A percentile compares a stretch with the other conserved stretches of the same genome.
phyloP scores from a whole-genome alignment of 2,329 filamentous ascomycete species.

The Aspergillus sp. region DNA sequence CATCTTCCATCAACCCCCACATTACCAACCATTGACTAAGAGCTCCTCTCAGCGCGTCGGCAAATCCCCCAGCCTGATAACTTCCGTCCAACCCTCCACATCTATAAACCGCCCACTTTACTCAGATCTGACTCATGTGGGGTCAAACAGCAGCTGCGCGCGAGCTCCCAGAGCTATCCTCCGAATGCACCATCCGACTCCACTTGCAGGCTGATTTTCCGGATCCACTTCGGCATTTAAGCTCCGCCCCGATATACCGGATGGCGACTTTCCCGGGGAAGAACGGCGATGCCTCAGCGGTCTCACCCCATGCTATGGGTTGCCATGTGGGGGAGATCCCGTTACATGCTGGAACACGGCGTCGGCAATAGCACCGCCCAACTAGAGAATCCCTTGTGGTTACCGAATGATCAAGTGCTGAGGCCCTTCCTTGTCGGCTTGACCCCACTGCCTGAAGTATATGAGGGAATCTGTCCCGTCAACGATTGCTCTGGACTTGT shows the following conservation, averaged over 20 bases:
- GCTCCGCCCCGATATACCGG: conserved; percentile 25
- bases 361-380: neutral
- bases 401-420: neutral
- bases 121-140: conserved; percentile 36
- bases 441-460: conserved; percentile 14
- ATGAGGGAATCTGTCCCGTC: conserved; percentile 1
- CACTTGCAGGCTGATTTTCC: neutral
- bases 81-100: conserved; percentile 3
- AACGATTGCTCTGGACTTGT: neutral
- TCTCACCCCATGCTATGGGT: too few species aligned
- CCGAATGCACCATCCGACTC: neutral
- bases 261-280: conserved; percentile 5
- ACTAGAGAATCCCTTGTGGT: neutral
- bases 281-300: neutral
- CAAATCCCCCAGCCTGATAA: conserved; percentile 4
- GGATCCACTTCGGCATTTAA: conserved; percentile 22
- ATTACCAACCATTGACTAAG: neutral
- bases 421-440: neutral
- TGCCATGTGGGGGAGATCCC: too few species aligned
- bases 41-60: neutral
- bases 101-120: conserved; percentile 22
- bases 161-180: neutral
- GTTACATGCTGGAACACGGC: neutral
- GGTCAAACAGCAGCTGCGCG: conserved; percentile 11
- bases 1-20: neutral